Base-by-base conservation (phyloP, 371 early-diverging fungal genomes). In the Mucor lusitanicus region DNA sequence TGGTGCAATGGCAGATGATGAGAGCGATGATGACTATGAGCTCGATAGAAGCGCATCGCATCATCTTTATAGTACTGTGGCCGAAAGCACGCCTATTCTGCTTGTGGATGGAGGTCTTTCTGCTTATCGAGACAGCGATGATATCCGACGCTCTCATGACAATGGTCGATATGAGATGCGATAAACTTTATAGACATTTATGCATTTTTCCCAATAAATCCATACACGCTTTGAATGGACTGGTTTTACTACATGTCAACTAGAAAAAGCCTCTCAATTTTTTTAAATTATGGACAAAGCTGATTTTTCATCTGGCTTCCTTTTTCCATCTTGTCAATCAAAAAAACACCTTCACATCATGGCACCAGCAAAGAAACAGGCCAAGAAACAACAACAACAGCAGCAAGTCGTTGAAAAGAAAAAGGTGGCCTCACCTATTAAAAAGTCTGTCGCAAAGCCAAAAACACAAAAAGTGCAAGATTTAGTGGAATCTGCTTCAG, bases 71-170 rank as follows among this genome's bases (percentile, higher is more conserved):
- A 83, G 70, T 59, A 76, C 73, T 39, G 80, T 78, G 0, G 84
- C 84, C 9, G 84, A 84, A 65, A 81, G 81, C 39, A 84, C 84
- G 0, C 84, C 84, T 0, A 78, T 84, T 37, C 63, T 84, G 11
- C 30, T 84, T 15, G 69, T 78, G 1, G 79, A 84, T 66, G 79
- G 76, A 27, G 77, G 72, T 4, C 42, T 79, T 58, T 64, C 74
- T 11, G 54, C 48, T 19, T 75, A 72, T 42, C 63, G 76, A 33
- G 76, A 76, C 44, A 68, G 72, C 40, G 66, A 64, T 13, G 80
- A 75, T 39, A 59, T 28, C 50, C 60, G 33, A 8, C 27, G 58
- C 25, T 54, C 42, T 5, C 70, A 63, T 35, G 59, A n/a, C n/a
- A n/a, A 67, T 23, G 65, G 73, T 55, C 60, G 67, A 35, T 76